Percentiles rank a stretch among this genome's conserved stretches.
phyloP scores from a whole-genome alignment of 768 basidiomycete genomes.

The Daedaleopsis nitida region DNA sequence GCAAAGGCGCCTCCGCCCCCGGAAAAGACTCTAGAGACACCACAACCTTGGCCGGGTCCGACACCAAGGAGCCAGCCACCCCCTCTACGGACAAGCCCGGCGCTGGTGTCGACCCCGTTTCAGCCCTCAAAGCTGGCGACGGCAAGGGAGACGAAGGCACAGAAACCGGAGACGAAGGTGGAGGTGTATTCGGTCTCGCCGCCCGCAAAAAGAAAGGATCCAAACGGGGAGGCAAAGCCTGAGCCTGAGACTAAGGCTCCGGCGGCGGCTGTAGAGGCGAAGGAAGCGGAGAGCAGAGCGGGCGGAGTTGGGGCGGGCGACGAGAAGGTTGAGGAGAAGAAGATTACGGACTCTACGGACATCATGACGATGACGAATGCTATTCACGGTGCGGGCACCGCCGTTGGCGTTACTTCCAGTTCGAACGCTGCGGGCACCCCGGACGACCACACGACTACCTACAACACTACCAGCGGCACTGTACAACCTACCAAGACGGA shows the following conservation, averaged over 20 bases:
- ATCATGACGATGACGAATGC: slow-evolving; percentile 18
- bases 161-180: slow-evolving; percentile 19
- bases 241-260: background rate
- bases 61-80: slow-evolving; percentile 13
- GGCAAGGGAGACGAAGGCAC: slow-evolving; percentile 14
- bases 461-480: background rate
- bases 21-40: slow-evolving; percentile 13
- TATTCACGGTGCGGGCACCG: slow-evolving; percentile 20
- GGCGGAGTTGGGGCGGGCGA: background rate
- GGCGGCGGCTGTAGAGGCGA: background rate
- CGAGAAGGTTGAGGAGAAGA: slow-evolving; percentile 8
- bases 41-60: slow-evolving; percentile 11
- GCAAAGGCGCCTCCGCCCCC: slow-evolving; percentile 5
- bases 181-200: background rate
- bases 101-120: slow-evolving; percentile 1
- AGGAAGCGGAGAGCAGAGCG: background rate
- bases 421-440: background rate
- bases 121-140: slow-evolving; percentile 11
- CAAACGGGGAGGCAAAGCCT: background rate
- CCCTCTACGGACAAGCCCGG: slow-evolving; percentile 9
- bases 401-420: background rate
- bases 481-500: background rate
- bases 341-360: slow-evolving; percentile 20
- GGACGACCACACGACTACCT: background rate
- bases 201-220: background rate